phyloP scores from a whole-genome alignment of 345 rosid genomes.

The Zanthoxylum bungeanum region DNA sequence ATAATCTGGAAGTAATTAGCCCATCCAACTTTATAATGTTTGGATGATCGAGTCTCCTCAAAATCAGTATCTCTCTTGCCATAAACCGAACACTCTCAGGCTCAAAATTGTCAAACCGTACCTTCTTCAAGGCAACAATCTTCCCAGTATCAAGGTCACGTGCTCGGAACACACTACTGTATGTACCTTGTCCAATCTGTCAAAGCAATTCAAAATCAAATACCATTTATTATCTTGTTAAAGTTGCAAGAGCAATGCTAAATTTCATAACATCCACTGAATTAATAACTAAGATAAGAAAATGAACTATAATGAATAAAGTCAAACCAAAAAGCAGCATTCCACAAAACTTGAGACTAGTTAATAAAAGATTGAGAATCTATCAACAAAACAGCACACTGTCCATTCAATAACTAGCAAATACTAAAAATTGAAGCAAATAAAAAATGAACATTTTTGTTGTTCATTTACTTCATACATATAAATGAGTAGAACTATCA shows the following conservation, averaged over 20 bases:
- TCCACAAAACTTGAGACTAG: background rate
- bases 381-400: background rate
- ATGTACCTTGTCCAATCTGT: conserved; percentile 98
- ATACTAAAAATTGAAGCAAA: background rate
- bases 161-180: conserved; percentile 94
- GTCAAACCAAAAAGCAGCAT: conserved; percentile 2
- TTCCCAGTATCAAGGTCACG: conserved; percentile 71
- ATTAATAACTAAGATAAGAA: background rate
- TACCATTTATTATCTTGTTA: background rate
- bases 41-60: conserved; percentile 87
- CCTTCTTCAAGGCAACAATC: conserved; percentile 94
- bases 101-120: conserved; percentile 91
- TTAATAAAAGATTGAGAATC: background rate
- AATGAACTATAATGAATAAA: background rate
- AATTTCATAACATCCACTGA: background rate
- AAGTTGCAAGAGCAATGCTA: background rate
- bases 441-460: background rate
- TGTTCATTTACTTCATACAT: too few species aligned
- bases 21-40: conserved; percentile 91
- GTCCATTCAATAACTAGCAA: background rate
- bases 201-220: conserved; percentile 10
- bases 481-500: background rate
- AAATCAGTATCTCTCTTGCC: conserved; percentile 95
- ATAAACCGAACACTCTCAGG: conserved; percentile 98
- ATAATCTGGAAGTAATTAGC: conserved; percentile 71